A percentile compares a stretch with the other conserved stretches of the same genome.
Evolutionary conservation across 805 yeast species (phyloP).

Genomic region (Huiozyma sinensis): DNA sequence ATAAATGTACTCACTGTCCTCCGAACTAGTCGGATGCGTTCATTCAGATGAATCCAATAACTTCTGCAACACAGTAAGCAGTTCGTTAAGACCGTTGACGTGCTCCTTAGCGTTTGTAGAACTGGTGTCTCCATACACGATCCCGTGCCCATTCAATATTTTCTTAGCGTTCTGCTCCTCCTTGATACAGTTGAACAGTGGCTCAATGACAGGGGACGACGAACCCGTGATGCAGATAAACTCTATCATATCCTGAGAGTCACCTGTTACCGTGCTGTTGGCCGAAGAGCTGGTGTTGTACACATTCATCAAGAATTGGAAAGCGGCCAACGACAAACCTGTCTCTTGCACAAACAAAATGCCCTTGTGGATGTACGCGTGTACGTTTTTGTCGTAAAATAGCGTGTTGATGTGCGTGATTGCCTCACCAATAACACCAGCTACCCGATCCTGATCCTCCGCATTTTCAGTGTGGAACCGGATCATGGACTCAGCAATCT

Average conservation of each 20-base stretch:
- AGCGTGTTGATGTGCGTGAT: slow-evolving; percentile 76
- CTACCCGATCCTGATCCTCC: slow-evolving; percentile 50
- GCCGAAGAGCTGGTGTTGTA: slow-evolving; percentile 22
- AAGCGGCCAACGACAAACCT: slow-evolving; percentile 45
- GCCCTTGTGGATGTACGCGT: slow-evolving; percentile 64
- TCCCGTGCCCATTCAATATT: slow-evolving; percentile 43
- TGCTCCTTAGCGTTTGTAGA: slow-evolving; percentile 53
- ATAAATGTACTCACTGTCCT: too few species aligned
- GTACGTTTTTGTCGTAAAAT: slow-evolving; percentile 52
- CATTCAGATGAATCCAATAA: slow-evolving; percentile 2
- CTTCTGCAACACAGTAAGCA: slow-evolving; percentile 40
- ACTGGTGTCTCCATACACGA: slow-evolving; percentile 44
- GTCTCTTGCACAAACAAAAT: slow-evolving; percentile 63
- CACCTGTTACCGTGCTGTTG: slow-evolving; percentile 5
- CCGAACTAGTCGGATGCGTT: too few species aligned
- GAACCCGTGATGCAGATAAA: slow-evolving; percentile 55
- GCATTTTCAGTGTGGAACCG: slow-evolving; percentile 66
- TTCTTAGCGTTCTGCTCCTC: slow-evolving; percentile 29
- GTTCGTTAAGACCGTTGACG: slow-evolving; percentile 59
- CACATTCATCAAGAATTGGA: slow-evolving; percentile 39
- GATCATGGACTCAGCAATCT: slow-evolving; percentile 65
- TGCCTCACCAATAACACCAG: slow-evolving; percentile 68
- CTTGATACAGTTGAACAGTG: slow-evolving; percentile 46
- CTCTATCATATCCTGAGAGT: slow-evolving; percentile 24
- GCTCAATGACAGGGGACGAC: slow-evolving; percentile 58